Evolutionary conservation across 192 early-diverging fungal species (phyloP).

Genomic region (Backusella liffmaniae): DNA sequence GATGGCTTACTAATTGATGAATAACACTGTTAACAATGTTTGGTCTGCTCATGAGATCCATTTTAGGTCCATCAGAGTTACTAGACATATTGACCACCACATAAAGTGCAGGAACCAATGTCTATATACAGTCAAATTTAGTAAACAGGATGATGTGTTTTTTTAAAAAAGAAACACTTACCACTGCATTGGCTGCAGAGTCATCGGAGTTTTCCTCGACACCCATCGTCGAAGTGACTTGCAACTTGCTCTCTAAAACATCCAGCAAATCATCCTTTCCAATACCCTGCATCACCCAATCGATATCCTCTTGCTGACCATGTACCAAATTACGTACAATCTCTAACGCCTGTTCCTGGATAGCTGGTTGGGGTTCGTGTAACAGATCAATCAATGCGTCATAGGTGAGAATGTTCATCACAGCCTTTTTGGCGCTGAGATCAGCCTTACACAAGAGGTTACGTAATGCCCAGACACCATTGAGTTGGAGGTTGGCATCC

Average conservation of each 20-base stretch:
- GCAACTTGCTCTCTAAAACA: constrained; percentile 61
- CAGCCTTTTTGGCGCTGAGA: constrained; percentile 59
- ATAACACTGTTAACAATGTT: constrained; percentile 48
- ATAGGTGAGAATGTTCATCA: constrained; percentile 70
- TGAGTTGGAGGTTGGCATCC: constrained; percentile 57
- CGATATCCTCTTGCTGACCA: constrained; percentile 40
- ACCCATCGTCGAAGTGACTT: constrained; percentile 41
- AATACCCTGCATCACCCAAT: constrained; percentile 60
- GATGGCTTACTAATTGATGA: constrained; percentile 41
- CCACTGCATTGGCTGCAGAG: constrained; percentile 10
- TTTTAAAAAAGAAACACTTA: constrained; percentile 5
- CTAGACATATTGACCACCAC: constrained; percentile 72
- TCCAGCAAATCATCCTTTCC: constrained; percentile 57
- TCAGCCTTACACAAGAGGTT: constrained; percentile 75
- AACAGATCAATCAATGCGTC: constrained; percentile 57
- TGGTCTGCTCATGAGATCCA: constrained; percentile 54
- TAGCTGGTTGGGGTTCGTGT: constrained; percentile 54
- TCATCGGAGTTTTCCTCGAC: constrained; percentile 21
- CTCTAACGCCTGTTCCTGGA: constrained; percentile 78
- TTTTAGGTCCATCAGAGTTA: constrained; percentile 62
- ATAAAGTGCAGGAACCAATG: constrained; percentile 55
- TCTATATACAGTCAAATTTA: background rate
- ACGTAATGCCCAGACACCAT: constrained; percentile 81
- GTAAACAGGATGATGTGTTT: background rate
- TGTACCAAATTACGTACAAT: constrained; percentile 73